Conservation (phyloP, 78 protist species). For the Andalucia godoyi region DNA sequence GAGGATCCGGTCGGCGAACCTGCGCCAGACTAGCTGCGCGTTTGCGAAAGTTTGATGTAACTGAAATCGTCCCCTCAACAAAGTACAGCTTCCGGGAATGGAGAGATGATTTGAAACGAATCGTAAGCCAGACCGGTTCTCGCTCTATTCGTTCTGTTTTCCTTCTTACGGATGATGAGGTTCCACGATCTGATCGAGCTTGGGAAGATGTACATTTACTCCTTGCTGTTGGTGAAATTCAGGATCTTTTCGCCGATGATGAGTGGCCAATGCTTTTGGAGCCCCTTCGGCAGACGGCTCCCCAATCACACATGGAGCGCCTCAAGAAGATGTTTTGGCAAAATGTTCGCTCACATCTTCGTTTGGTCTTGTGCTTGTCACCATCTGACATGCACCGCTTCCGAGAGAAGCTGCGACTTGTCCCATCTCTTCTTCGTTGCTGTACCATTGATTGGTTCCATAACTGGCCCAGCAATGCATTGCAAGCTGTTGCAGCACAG, state of each 20-base stretch:
- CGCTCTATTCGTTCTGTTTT: constrained; percentile 11
- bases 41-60: not conserved
- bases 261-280: too few relatives aligned
- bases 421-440: constrained; percentile 52
- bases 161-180: constrained; percentile 27
- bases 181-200: too few relatives aligned
- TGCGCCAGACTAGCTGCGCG: constrained; percentile 4
- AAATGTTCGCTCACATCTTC: constrained; percentile 21
- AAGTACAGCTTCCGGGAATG: not conserved
- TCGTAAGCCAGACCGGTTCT: not conserved
- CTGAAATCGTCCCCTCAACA: not conserved
- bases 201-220: constrained; percentile 48
- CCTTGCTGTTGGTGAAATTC: constrained; percentile 71
- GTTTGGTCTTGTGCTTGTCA: constrained; percentile 26
- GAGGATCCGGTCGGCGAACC: constrained; percentile 9
- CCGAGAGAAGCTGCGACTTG: constrained; percentile 19
- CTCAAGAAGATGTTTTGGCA: too few relatives aligned
- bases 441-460: constrained; percentile 51
- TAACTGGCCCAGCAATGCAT: constrained; percentile 46
- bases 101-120: not conserved
- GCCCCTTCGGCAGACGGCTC: too few relatives aligned
- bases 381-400: constrained; percentile 3
- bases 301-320: too few relatives aligned
- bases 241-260: constrained; percentile 33
- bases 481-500: constrained; percentile 5